Evolutionary conservation across 2,329 filamentous ascomycete species (phyloP), one percentile per base, ranked within the genome.

Genomic region (Periconia sp.): DNA sequence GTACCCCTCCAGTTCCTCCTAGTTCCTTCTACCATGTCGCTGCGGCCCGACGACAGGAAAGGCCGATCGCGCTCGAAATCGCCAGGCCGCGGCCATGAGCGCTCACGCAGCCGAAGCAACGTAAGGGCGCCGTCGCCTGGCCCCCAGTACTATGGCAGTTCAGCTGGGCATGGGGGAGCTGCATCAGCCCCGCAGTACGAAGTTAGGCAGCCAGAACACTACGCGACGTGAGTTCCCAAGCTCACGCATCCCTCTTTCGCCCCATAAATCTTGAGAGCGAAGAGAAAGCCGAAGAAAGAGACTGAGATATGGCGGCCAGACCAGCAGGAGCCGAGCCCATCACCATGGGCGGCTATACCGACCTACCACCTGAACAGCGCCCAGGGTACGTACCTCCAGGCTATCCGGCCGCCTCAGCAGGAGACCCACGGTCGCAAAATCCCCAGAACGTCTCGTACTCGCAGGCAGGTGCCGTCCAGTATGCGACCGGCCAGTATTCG

Each of bases 331-430:
- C 45, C 44, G 57, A 66, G 32, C 63, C 63, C 48, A 67, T 73
- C 23, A 73, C 71, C 35, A 75, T 74, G 71, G 73, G 73, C 36
- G 70, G 66, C 40, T 76, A 72, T 46, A 57, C 62, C 17, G 73
- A 76, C 47, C 63, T 74, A 8, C 73, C 73, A 19, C 73, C 72
- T 10, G 57, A 74, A 37, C 67, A 77, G 48, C 61, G 73, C 4
- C 71, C 73, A 2, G 69, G 65, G 24, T 75, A 70, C 46, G 43
- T 61, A 43, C 58, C 57, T 38, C 56, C 63, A 28, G 48, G 52
- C 10, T 53, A 48, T 42, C 34, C 45, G 12, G 43, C 46, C 9
- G 38, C 36, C 4, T 21, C 30, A 22, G 19, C 29, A 23, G 24
- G 26, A 32, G 46, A 25, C 38, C 48, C 40, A 22, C 30, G 43